Percentiles rank a stretch among this genome's conserved stretches.
Conservation (phyloP, 75 land plant species). For the Cupressus sempervirens region DNA sequence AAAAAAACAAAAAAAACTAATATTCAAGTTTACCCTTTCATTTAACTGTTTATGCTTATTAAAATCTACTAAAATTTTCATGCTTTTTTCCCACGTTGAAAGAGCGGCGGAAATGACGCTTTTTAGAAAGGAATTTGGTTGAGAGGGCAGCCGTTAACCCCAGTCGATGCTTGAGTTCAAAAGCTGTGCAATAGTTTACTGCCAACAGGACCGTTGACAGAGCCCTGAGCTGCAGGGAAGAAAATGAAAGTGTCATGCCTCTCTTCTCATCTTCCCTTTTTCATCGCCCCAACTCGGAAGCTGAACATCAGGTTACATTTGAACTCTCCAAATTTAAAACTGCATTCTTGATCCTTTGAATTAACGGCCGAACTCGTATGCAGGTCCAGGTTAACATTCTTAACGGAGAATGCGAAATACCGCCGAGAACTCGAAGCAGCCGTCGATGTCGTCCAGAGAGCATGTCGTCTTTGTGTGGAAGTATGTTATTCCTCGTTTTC, state of each 20-base stretch:
- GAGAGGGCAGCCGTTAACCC: too few relatives aligned
- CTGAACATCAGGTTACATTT: not conserved
- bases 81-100: too few relatives aligned
- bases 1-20: too few relatives aligned
- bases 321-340: too few relatives aligned
- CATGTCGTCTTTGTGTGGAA: constrained; percentile 66
- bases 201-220: too few relatives aligned
- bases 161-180: too few relatives aligned
- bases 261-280: not conserved
- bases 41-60: too few relatives aligned
- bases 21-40: too few relatives aligned
- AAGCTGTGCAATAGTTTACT: too few relatives aligned
- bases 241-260: not conserved
- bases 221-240: not conserved
- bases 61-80: too few relatives aligned
- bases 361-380: not conserved
- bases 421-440: constrained; percentile 68
- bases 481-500: constrained; percentile 22
- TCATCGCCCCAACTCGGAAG: not conserved
- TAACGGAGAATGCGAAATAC: constrained; percentile 36
- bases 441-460: constrained; percentile 65
- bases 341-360: not conserved
- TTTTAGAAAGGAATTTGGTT: too few relatives aligned
- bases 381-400: constrained; percentile 45
- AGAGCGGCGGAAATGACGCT: too few relatives aligned